Evolutionary conservation across 164 flowering plant genomes (phyloP), one percentile per base, ranked within the genome.

Genomic region (Magnolia sinica): DNA sequence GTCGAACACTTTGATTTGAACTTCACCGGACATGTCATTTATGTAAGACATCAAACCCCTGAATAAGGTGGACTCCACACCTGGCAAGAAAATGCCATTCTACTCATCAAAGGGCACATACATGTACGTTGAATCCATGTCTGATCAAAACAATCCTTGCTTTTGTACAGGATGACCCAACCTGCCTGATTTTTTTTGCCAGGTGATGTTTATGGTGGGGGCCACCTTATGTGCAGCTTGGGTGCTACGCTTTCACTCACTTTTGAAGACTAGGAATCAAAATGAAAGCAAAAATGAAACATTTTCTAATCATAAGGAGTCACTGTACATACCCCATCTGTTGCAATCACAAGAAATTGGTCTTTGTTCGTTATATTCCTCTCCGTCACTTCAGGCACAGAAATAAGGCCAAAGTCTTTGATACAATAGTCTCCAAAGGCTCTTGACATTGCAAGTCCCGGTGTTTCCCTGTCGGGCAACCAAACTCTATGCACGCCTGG

Each of bases 391-490:
- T 92, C 96, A 29, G 97, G 98, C 23, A 86, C 90, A 37, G 98
- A 94, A 74, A 92, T 91, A 29, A 94, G 87, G 1, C 98, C 98
- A 72, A 81, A 89, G 45, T 86, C 89, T 78, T 94, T 94, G 2
- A 92, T 78, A 69, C 89, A 94, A 80, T 89, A 86, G 77, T 94
- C 97, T 10, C 98, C 98, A 76, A 94, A 92, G 22, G 98, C 95
- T 85, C 98, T 89, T 14, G 98, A 94, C 91, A 91, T 84, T 55
- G 98, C 96, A 65, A 94, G 82, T 68, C 98, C 98, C 6, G 97
- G 97, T 24, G 87, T 79, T 72, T 91, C 91, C 52, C 81, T 89
- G 27, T 87, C 72, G 3, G 97, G 94, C 75, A 86, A 81, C 97
- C 98, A 92, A 19, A 94, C 82, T 73, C 98, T 85, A 72, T 89